Evolutionary conservation across 1,139 yeast genomes (phyloP), one percentile per base, ranked within the genome.

Genomic region (Nakaseomyces glabratus): DNA sequence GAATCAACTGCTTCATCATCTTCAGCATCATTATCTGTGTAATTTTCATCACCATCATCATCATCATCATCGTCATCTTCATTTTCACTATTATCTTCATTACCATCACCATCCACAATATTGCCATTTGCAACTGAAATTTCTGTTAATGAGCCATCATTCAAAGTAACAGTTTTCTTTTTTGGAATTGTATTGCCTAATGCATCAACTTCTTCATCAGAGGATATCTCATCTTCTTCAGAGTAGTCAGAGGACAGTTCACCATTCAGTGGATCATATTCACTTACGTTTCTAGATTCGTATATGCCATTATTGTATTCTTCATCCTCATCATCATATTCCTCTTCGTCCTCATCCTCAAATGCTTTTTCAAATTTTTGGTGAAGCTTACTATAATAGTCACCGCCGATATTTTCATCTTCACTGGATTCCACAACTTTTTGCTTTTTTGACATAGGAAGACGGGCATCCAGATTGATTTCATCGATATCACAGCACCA

Each of bases 401-500:
- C 57, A n/a, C 48, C 50, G 5, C 52, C 57, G 14, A 47, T 38
- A 23, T 42, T 40, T 33, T 57, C 61, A 35, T 56, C 61, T 34
- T 53, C 60, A 34, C 57, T 48, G 3, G 57, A 52, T 24, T 54
- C 57, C 9, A 25, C 31, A 4, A 28, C 31, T 21, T 47, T 52
- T 35, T 71, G 74, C 44, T 74, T 79, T 43, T 73, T 75, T 36
- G 82, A 69, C 69, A 86, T 79, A 13, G 85, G 74, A 30, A 67
- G 55, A 49, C 93, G 69, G 0, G 95, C 95, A 60, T 86, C 94
- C 59, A 77, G 67, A 56, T 82, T 82, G 33, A 79, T 73, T 42
- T 77, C 82, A 22, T 68, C 62, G 9, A 82, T 76, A 36, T 73
- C 79, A 2, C 85, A 85, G 24, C 81, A 77, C 60, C 71, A 86